A percentile compares a stretch with the other conserved stretches of the same genome.
phyloP scores from a whole-genome alignment of 257 asterid genomes.

The Osmanthus fragrans region DNA sequence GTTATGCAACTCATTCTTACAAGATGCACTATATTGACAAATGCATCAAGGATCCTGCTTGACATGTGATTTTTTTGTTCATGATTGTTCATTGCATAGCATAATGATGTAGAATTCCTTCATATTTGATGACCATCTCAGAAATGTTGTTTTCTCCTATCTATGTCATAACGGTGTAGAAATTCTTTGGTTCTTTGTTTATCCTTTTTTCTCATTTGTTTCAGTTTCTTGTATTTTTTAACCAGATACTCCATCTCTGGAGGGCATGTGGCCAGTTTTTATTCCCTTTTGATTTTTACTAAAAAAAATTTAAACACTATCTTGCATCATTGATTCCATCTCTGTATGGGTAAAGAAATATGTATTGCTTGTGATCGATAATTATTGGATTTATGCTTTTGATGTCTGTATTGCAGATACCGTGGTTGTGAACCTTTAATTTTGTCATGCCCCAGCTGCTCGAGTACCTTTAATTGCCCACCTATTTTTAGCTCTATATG shows the following conservation, averaged over 20 bases:
- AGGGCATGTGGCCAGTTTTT: neutral
- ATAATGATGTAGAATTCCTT: slow-evolving; percentile 7
- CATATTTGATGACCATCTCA: neutral
- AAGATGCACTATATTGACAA: neutral
- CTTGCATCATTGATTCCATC: slow-evolving; percentile 1
- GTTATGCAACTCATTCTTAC: slow-evolving; percentile 4
- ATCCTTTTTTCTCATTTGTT: neutral
- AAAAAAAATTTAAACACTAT: neutral
- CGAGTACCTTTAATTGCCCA: slow-evolving; percentile 59
- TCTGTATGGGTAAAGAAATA: neutral
- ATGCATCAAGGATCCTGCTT: neutral
- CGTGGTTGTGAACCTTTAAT: slow-evolving; percentile 78
- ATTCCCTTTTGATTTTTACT: neutral
- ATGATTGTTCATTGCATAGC: neutral
- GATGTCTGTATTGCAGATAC: slow-evolving; percentile 61
- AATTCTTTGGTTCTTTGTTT: neutral
- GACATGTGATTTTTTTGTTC: neutral
- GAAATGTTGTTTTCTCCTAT: neutral
- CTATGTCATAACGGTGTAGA: neutral
- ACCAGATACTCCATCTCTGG: neutral
- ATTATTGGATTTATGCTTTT: slow-evolving; percentile 6
- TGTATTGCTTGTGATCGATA: neutral
- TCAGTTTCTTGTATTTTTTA: slow-evolving; percentile 1
- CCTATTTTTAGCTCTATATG: slow-evolving; percentile 66
- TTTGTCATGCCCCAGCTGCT: slow-evolving; percentile 89